These are phyloP conservation scores for Phyllosticta citribraziliensis DNA, from an alignment of 2,329 filamentous ascomycete genomes.

Conservation along the genomic window DNA sequence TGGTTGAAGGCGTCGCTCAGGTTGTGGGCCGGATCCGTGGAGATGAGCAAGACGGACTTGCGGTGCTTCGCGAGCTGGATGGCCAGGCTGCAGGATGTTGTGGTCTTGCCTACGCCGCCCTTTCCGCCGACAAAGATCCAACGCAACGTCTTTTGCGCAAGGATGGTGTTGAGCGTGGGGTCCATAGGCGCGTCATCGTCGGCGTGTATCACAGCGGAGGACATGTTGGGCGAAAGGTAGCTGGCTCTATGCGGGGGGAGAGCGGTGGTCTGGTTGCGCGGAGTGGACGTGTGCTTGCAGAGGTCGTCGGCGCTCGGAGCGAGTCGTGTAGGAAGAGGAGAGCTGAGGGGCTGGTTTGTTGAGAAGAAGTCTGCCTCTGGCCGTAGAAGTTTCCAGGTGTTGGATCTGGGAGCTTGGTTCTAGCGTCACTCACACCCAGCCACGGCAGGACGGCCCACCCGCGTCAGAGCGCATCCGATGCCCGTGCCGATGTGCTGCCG, in stretches of 20 bases:
- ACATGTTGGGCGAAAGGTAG: slow-evolving; percentile 22
- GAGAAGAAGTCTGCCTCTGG: neutral
- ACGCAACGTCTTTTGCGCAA: slow-evolving; percentile 88
- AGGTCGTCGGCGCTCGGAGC: neutral
- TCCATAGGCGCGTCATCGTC: slow-evolving; percentile 71
- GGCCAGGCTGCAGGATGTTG: slow-evolving; percentile 95
- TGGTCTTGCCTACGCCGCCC: slow-evolving; percentile 97
- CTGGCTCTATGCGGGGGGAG: neutral
- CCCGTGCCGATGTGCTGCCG: neutral
- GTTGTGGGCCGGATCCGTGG: slow-evolving; percentile 96
- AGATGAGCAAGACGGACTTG: slow-evolving; percentile 94
- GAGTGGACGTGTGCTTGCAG: neutral
- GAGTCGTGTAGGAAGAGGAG: neutral
- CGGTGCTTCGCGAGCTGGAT: slow-evolving; percentile 94
- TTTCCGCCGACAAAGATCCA: slow-evolving; percentile 99
- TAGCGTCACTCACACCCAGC: neutral
- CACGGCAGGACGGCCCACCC: too few relatives aligned
- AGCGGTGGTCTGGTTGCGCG: neutral
- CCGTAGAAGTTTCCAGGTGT: neutral
- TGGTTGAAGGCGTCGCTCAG: slow-evolving; percentile 95
- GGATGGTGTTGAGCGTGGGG: slow-evolving; percentile 84
- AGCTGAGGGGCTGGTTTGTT: neutral
- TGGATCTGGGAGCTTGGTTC: neutral
- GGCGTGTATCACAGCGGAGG: slow-evolving; percentile 22
- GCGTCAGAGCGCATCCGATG: too few relatives aligned